phyloP scores from a whole-genome alignment of 371 early-diverging fungal species.

The Nematocida displodere region DNA sequence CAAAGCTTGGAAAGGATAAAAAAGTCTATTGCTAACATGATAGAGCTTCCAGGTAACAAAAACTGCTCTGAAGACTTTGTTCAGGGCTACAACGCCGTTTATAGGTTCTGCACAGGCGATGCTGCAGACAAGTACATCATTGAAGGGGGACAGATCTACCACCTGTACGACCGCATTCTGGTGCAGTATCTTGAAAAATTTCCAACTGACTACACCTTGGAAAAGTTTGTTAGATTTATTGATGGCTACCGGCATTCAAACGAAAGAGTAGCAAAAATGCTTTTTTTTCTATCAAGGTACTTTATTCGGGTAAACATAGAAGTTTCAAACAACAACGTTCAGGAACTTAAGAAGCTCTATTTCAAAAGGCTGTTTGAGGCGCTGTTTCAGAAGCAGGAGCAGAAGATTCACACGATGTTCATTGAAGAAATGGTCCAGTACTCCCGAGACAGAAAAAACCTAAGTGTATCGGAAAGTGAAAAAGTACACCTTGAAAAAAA shows the following conservation, averaged over 20 bases:
- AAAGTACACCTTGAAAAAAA: neutral
- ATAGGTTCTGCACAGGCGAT: conserved; percentile 41
- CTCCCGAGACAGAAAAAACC: neutral
- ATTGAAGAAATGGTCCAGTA: conserved; percentile 6
- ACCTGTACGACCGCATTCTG: conserved; percentile 20
- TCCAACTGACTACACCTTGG: conserved; percentile 33
- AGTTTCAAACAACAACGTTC: conserved; percentile 25
- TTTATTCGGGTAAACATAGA: conserved; percentile 46
- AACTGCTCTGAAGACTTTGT: conserved; percentile 8
- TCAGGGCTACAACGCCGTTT: conserved; percentile 47
- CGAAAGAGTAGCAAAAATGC: conserved; percentile 46
- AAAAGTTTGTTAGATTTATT: conserved; percentile 23
- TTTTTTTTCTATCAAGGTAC: conserved; percentile 37
- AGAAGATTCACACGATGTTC: conserved; percentile 13
- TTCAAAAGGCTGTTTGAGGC: conserved; percentile 6
- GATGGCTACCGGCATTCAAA: conserved; percentile 31
- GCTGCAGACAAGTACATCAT: conserved; percentile 35
- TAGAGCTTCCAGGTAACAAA: conserved; percentile 2
- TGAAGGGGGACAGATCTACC: conserved; percentile 38
- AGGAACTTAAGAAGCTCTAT: conserved; percentile 25
- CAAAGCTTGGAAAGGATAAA: conserved; percentile 20
- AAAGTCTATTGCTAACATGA: conserved; percentile 14
- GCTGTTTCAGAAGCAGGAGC: conserved; percentile 12
- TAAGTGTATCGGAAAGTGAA: neutral
- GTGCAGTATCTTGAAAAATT: conserved; percentile 27